Evolutionary conservation across 2,329 filamentous ascomycete species (phyloP).

Genomic region (Periconia macrospinosa): DNA sequence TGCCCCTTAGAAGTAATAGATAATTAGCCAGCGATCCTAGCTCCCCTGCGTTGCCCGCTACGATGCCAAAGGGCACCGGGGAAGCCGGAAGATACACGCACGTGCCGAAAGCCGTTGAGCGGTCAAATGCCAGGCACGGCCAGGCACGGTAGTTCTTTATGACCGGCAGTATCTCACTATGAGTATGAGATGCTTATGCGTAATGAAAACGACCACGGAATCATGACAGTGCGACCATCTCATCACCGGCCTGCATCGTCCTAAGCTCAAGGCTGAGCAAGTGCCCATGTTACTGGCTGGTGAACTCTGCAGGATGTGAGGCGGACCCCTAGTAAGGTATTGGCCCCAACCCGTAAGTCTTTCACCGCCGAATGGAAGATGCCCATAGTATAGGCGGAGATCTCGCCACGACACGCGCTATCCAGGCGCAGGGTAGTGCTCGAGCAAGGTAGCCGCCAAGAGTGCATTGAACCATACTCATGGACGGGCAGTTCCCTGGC

Average conservation of each 20-base stretch:
- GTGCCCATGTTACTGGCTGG: not conserved
- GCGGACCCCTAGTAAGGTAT: not conserved
- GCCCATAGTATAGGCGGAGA: not conserved
- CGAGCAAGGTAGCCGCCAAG: not conserved
- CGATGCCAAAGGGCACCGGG: conserved; percentile 17
- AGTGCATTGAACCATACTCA: too few relatives aligned
- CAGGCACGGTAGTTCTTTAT: too few relatives aligned
- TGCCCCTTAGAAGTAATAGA: too few relatives aligned
- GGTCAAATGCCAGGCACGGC: not conserved
- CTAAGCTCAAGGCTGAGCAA: not conserved
- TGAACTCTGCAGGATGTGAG: not conserved
- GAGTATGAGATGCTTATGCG: too few relatives aligned
- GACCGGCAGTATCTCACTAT: too few relatives aligned
- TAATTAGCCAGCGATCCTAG: too few relatives aligned
- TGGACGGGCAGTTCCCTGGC: too few relatives aligned
- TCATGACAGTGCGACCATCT: not conserved
- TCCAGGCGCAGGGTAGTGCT: not conserved
- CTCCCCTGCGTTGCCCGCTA: not conserved
- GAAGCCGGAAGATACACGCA: conserved; percentile 15
- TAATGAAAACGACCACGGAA: too few relatives aligned
- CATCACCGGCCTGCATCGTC: not conserved
- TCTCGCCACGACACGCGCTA: not conserved
- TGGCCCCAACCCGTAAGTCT: not conserved
- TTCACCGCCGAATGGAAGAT: not conserved
- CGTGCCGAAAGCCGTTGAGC: conserved; percentile 3